Base-by-base conservation (phyloP, 805 yeast genomes). In the Brettanomyces naardenensis region DNA sequence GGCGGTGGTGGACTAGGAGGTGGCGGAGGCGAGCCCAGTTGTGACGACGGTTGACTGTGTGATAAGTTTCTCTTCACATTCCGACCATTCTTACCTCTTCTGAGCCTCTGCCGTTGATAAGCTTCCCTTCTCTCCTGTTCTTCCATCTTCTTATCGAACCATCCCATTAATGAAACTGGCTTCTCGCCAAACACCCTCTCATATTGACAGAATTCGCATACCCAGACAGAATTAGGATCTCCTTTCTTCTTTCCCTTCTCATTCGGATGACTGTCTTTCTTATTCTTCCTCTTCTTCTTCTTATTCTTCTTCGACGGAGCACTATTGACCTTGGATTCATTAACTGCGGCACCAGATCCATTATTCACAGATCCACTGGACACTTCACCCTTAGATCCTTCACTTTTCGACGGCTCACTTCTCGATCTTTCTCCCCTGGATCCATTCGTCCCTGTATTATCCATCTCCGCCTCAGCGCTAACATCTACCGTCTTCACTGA, bases 131-230 rank as follows among this genome's bases (percentile, higher is more conserved):
- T 48, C 51, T 62, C 49, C 54, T 59, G 47, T 25, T 52, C 52
- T 30, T 36, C 44, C 26, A 62, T 48, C 34, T 61, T 58, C 35
- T 54, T 54, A 38, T 69, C 65, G 40, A 64, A 63, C 71, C 73
- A 68, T 43, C 63, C 61, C 45, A 69, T 63, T 54, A 69, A 53
- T 42, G 64, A 65, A 19, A 54, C 42, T 1, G 78, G 77, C 39
- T 65, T 62, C 22, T 49, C 50, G 2, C 78, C 77, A 47, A 57
- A 71, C 4, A 71, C 61, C 7, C 60, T 58, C 46, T 71, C 73
- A 49, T 68, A 71, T 44, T 71, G 72, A 53, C 78, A 71, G 32
- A 71, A 61, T 34, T 68, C 57, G 49, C 78, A 71, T 2, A 44
- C 36, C 56, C 57, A 56, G 7, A 40, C 31, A n/a, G 51, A 43